These are phyloP conservation scores for Leccinum olivaceopallidum DNA, from an alignment of 768 basidiomycete species.

Conservation along the genomic window DNA sequence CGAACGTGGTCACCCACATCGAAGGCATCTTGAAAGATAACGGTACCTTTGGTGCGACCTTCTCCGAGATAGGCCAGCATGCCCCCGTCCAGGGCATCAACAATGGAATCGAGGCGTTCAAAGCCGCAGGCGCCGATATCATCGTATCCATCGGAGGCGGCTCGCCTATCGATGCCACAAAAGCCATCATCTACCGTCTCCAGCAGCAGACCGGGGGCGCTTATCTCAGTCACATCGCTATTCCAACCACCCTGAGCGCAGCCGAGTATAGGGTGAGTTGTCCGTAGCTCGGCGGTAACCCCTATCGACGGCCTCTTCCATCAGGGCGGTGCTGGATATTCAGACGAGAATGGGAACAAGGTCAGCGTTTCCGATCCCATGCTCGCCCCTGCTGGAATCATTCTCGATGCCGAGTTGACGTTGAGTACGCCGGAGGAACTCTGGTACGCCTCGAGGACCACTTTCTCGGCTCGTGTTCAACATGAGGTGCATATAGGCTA, in stretches of 20 bases:
- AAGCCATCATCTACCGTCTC: constrained; percentile 65
- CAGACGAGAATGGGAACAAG: constrained; percentile 69
- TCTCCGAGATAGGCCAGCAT: constrained; percentile 74
- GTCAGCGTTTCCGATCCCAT: constrained; percentile 50
- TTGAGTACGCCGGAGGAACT: constrained; percentile 71
- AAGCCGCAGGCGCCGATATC: constrained; percentile 58
- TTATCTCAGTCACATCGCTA: constrained; percentile 67
- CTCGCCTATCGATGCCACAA: constrained; percentile 77
- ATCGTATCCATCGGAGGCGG: constrained; percentile 79
- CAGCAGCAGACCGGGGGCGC: constrained; percentile 55
- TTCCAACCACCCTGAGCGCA: constrained; percentile 81
- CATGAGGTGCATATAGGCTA: constrained; percentile 46
- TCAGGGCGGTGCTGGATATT: constrained; percentile 69
- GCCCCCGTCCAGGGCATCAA: constrained; percentile 67
- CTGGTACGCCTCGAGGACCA: constrained; percentile 46
- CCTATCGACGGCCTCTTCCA: constrained; percentile 5
- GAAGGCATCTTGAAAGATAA: constrained; percentile 51
- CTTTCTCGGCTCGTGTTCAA: constrained; percentile 9
- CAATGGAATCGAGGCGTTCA: constrained; percentile 55
- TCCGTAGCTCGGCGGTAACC: not conserved
- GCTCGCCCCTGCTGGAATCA: constrained; percentile 70
- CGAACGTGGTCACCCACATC: constrained; percentile 24
- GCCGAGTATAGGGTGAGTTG: constrained; percentile 66
- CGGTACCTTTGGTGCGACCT: constrained; percentile 65
- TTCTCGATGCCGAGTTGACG: constrained; percentile 76